A percentile compares a stretch with the other conserved stretches of the same genome.
Conservation (phyloP, 306 rosid genomes). For the Elaeagnus macrophylla region DNA sequence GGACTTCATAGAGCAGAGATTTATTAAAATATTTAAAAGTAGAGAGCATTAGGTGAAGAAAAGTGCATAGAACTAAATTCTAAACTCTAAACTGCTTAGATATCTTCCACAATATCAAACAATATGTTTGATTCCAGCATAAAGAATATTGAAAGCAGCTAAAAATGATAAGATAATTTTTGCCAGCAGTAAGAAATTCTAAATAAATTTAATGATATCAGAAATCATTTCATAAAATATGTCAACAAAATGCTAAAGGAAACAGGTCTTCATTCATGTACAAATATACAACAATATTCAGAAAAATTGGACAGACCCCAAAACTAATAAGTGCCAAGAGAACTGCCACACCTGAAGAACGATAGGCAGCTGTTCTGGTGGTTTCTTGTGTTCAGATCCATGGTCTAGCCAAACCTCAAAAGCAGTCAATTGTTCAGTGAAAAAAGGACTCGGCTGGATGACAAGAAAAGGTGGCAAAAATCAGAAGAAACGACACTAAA, state of each 20-base stretch:
- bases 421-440: slow-evolving; percentile 92
- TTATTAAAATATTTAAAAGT: too few relatives aligned
- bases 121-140: too few relatives aligned
- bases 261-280: slow-evolving; percentile 9
- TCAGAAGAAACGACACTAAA: not conserved
- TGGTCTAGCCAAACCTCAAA: slow-evolving; percentile 99
- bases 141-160: too few relatives aligned
- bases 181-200: too few relatives aligned
- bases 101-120: too few relatives aligned
- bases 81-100: too few relatives aligned
- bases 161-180: too few relatives aligned
- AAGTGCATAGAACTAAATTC: too few relatives aligned
- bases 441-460: slow-evolving; percentile 86
- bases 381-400: slow-evolving; percentile 97
- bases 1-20: not conserved
- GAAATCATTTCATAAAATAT: slow-evolving; percentile 2
- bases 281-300: slow-evolving; percentile 11
- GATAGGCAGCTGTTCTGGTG: slow-evolving; percentile 95
- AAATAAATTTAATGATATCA: not conserved
- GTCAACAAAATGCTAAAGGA: slow-evolving; percentile 20
- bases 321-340: slow-evolving; percentile 18
- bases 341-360: slow-evolving; percentile 79
- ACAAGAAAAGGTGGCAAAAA: slow-evolving; percentile 1
- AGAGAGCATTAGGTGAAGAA: too few relatives aligned
- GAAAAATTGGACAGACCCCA: slow-evolving; percentile 22